Percentiles rank a stretch among this genome's conserved stretches.
phyloP scores from a whole-genome alignment of 2,329 filamentous ascomycete species.

The Exophiala calicioides region DNA sequence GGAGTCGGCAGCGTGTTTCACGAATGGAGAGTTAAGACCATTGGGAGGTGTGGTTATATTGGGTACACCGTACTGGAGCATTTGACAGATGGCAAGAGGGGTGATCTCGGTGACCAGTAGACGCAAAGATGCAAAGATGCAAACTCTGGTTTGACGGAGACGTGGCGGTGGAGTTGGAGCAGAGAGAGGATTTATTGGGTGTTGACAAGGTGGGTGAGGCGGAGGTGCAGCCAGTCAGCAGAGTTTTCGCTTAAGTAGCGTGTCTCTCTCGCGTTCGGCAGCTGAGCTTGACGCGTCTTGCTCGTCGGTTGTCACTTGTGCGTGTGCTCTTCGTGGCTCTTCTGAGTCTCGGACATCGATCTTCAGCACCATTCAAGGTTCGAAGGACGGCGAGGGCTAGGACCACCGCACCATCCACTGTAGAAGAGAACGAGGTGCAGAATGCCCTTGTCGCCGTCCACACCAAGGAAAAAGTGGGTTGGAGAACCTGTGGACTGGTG shows the following conservation, averaged over 20 bases:
- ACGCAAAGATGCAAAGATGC: neutral
- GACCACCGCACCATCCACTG: too few relatives aligned
- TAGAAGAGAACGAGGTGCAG: too few relatives aligned
- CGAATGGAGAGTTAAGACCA: slow-evolving; percentile 2
- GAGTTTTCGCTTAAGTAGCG: slow-evolving; percentile 7
- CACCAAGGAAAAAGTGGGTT: too few relatives aligned
- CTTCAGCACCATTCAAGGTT: too few relatives aligned
- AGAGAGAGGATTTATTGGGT: neutral
- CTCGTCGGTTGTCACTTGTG: neutral
- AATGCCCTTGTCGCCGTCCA: too few relatives aligned
- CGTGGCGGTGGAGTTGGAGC: neutral
- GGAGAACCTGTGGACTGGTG: too few relatives aligned
- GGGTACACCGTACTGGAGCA: too few relatives aligned
- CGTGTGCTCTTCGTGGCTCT: neutral
- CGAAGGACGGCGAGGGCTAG: too few relatives aligned
- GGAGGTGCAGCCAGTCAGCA: neutral
- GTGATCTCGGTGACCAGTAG: neutral
- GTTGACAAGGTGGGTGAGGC: neutral
- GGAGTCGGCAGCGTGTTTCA: slow-evolving; percentile 12
- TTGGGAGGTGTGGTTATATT: neutral
- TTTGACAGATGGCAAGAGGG: neutral
- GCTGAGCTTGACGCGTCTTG: slow-evolving; percentile 5
- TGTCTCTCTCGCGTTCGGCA: slow-evolving; percentile 10
- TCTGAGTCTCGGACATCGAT: too few relatives aligned
- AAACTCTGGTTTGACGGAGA: neutral